A percentile compares a stretch with the other conserved stretches of the same genome.
Conservation (phyloP, 768 basidiomycete genomes). For the Porphyrellus cyaneotinctus region DNA sequence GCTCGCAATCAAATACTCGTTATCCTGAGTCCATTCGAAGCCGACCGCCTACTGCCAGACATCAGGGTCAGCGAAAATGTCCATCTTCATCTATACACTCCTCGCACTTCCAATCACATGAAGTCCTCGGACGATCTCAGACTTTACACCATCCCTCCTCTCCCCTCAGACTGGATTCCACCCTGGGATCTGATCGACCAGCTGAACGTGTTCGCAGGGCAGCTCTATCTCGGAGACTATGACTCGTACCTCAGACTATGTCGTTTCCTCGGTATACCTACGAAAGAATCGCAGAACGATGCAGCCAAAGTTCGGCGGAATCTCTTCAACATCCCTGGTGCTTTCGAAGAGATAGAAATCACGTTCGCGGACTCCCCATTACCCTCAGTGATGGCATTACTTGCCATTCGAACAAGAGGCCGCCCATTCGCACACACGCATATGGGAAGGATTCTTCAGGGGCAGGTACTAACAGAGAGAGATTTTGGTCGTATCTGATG, state of each 20-base stretch:
- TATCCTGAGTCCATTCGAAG: constrained; percentile 17
- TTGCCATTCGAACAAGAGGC: constrained; percentile 18
- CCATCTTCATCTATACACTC: constrained; percentile 39
- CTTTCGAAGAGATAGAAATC: neutral
- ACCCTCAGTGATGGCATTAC: constrained; percentile 16
- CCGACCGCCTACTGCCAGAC: constrained; percentile 32
- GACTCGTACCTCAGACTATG: neutral
- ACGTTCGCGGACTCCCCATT: constrained; percentile 34
- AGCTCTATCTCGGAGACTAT: neutral
- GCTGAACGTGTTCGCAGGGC: neutral
- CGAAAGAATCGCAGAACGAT: neutral
- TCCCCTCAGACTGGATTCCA: neutral
- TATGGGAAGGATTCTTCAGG: neutral
- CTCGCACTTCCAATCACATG: constrained; percentile 33
- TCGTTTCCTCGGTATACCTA: neutral
- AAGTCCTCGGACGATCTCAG: constrained; percentile 32
- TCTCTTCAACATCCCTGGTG: constrained; percentile 1
- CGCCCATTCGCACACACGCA: neutral
- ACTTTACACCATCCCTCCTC: constrained; percentile 7
- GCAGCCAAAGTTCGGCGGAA: neutral
- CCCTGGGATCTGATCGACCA: neutral
- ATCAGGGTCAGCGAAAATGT: constrained; percentile 33
- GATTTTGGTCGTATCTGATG: neutral
- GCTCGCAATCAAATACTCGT: constrained; percentile 21
- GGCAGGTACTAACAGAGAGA: neutral